phyloP scores from a whole-genome alignment of 2,329 filamentous ascomycete species.

The Xylariales sp. region DNA sequence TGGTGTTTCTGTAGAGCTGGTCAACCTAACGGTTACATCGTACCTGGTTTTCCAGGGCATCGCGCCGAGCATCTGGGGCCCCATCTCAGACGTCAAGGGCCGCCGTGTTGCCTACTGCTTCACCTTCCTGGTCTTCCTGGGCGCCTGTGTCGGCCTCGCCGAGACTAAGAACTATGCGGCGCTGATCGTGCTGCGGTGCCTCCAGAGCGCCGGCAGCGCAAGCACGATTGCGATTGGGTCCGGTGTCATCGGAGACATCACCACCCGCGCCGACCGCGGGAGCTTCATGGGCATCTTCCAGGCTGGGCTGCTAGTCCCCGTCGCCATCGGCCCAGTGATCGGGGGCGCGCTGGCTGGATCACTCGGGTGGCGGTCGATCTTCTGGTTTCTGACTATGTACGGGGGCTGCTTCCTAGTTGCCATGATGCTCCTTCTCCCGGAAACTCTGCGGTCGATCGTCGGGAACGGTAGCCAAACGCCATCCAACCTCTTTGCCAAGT shows the following conservation, averaged over 20 bases:
- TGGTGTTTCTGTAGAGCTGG: neutral
- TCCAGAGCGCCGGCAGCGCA: conserved; percentile 50
- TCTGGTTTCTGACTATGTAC: conserved; percentile 9
- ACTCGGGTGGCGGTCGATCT: conserved; percentile 7
- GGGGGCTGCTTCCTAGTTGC: conserved; percentile 4
- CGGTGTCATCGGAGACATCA: conserved; percentile 55
- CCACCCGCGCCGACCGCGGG: conserved; percentile 52
- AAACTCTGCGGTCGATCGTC: conserved; percentile 6
- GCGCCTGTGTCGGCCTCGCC: conserved; percentile 42
- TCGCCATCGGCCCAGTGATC: conserved; percentile 24
- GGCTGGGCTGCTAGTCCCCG: conserved; percentile 52
- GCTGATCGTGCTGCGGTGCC: conserved; percentile 43
- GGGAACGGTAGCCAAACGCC: conserved; percentile 5
- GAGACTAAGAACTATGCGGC: conserved; percentile 38
- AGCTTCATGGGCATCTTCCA: conserved; percentile 60
- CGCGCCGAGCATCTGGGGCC: conserved; percentile 46
- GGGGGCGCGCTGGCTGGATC: conserved; percentile 7
- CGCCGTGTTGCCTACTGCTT: conserved; percentile 43
- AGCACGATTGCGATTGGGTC: conserved; percentile 48
- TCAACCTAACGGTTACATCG: neutral
- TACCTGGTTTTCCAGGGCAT: conserved; percentile 40
- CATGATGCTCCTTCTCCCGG: conserved; percentile 5
- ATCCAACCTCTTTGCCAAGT: conserved; percentile 12
- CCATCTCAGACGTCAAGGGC: conserved; percentile 41
- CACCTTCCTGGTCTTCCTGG: conserved; percentile 41